phyloP scores from a whole-genome alignment of 306 rosid species.

The Prunus fruticosa region DNA sequence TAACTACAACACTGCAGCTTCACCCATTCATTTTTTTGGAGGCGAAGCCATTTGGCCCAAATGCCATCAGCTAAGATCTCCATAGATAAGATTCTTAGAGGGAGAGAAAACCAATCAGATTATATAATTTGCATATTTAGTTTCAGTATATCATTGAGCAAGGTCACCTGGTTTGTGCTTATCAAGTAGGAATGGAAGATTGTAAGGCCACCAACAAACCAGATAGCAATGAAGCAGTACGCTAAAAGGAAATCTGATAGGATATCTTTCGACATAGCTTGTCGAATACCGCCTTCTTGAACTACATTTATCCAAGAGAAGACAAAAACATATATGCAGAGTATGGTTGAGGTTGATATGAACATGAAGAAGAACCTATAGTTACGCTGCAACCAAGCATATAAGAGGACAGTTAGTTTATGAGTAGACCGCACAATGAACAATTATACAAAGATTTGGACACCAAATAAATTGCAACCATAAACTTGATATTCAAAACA shows the following conservation, averaged over 20 bases:
- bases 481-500: neutral
- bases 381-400: conserved; percentile 71
- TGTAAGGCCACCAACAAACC: conserved; percentile 98
- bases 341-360: conserved; percentile 76
- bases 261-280: conserved; percentile 47
- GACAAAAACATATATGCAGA: conserved; percentile 71
- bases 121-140: neutral
- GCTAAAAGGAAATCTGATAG: conserved; percentile 59
- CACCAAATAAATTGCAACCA: conserved; percentile 8
- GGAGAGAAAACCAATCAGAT: neutral
- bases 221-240: conserved; percentile 76
- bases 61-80: neutral
- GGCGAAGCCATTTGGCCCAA: neutral
- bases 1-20: neutral
- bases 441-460: neutral
- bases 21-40: neutral
- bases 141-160: conserved; percentile 7
- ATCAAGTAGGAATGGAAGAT: conserved; percentile 84
- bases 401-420: conserved; percentile 28
- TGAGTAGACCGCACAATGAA: neutral
- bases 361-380: conserved; percentile 90
- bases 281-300: conserved; percentile 19
- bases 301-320: conserved; percentile 60
- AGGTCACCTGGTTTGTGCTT: conserved; percentile 78
- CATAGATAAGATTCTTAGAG: neutral